These are phyloP conservation scores for Aspergillus quadricinctus DNA, from an alignment of 2,329 filamentous ascomycete species.

Conservation along the genomic window DNA sequence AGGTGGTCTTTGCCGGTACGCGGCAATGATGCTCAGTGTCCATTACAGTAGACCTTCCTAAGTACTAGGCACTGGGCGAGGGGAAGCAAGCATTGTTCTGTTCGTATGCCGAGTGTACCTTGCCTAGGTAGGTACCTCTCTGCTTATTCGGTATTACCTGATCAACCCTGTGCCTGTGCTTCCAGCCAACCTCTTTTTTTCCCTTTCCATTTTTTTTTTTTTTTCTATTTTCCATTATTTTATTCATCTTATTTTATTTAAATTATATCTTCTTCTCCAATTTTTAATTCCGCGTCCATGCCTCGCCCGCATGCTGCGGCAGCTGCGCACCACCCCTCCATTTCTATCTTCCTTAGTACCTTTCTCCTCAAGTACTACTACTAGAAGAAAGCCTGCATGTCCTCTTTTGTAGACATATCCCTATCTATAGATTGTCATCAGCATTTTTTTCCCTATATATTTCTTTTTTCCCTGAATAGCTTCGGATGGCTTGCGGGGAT, in stretches of 20 bases:
- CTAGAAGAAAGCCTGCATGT: conserved; percentile 3
- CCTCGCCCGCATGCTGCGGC: conserved; percentile 23
- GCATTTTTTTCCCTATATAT: not conserved
- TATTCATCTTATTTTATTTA: conserved; percentile 1
- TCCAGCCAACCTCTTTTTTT: conserved; percentile 12
- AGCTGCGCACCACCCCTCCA: conserved; percentile 1
- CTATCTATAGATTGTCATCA: conserved; percentile 5
- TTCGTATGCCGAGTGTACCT: too few relatives aligned
- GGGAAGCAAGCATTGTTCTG: too few relatives aligned
- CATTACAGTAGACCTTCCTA: not conserved
- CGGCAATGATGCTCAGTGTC: too few relatives aligned
- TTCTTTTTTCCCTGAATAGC: conserved; percentile 5
- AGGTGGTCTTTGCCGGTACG: too few relatives aligned
- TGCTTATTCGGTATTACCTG: conserved; percentile 7
- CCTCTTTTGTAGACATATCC: conserved; percentile 7
- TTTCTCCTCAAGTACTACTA: conserved; percentile 1
- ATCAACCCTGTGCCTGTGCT: conserved; percentile 18
- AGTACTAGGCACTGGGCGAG: not conserved
- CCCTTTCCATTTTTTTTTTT: conserved; percentile 5
- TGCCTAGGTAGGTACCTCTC: not conserved
- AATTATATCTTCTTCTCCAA: conserved; percentile 14
- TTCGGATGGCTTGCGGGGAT: conserved; percentile 9
- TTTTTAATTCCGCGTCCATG: conserved; percentile 24
- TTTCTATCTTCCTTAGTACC: conserved; percentile 2
- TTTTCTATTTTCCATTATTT: not conserved